A percentile compares a stretch with the other conserved stretches of the same genome.
phyloP scores from a whole-genome alignment of 768 basidiomycete genomes.

The Ramaria sp. region DNA sequence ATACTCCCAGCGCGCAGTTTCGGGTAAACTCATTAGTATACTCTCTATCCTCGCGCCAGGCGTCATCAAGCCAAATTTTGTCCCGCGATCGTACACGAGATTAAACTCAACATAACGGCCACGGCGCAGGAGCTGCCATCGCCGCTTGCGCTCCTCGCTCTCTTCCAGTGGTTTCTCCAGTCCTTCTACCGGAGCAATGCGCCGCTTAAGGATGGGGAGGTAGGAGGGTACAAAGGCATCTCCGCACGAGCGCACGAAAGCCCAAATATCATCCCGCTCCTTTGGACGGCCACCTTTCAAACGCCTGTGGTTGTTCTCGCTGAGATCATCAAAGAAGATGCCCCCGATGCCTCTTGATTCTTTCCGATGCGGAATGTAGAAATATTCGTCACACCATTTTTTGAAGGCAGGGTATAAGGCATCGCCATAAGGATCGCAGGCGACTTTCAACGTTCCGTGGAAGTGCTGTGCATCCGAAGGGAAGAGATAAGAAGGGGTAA shows the following conservation, averaged over 20 bases:
- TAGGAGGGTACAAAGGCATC: conserved; percentile 85
- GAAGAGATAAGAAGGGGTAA: conserved; percentile 90
- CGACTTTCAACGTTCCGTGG: conserved; percentile 64
- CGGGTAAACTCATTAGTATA: conserved; percentile 82
- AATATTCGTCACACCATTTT: conserved; percentile 97
- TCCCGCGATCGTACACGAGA: conserved; percentile 76
- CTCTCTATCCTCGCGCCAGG: conserved; percentile 84
- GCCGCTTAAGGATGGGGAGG: conserved; percentile 66
- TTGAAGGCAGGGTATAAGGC: conserved; percentile 75
- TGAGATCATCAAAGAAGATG: conserved; percentile 93
- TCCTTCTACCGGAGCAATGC: conserved; percentile 23
- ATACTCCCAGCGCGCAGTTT: conserved; percentile 87
- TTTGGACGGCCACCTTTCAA: conserved; percentile 38
- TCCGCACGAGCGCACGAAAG: conserved; percentile 60
- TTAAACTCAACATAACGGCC: conserved; percentile 97
- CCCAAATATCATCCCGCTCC: conserved; percentile 62
- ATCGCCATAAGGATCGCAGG: conserved; percentile 63
- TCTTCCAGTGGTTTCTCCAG: conserved; percentile 30
- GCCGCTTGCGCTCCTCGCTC: conserved; percentile 54
- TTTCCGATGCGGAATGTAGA: conserved; percentile 77
- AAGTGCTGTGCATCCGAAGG: conserved; percentile 82
- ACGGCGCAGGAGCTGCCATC: conserved; percentile 89
- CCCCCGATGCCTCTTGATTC: conserved; percentile 90
- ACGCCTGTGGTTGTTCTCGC: conserved; percentile 52
- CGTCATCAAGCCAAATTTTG: conserved; percentile 77